These are phyloP conservation scores for Aspergillus sp. DNA, from an alignment of 2,329 filamentous ascomycete genomes.

Conservation along the genomic window DNA sequence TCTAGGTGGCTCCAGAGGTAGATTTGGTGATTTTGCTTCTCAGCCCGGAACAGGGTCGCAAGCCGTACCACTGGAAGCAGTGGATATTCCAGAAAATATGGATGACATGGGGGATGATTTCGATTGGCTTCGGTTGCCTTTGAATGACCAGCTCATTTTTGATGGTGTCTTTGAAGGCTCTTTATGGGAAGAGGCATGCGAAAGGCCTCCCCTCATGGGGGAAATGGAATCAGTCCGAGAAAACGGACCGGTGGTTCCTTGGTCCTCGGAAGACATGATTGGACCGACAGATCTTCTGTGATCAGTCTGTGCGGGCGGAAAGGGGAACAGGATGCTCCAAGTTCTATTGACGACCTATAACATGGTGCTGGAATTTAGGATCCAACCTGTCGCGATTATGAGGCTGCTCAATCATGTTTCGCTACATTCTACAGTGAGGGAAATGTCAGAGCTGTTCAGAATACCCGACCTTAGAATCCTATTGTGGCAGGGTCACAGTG, in stretches of 20 bases:
- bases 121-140: not conserved
- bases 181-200: not conserved
- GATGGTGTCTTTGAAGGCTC: not conserved
- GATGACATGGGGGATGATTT: not conserved
- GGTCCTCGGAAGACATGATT: not conserved
- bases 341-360: no score
- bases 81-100: not conserved
- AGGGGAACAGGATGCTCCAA: no score
- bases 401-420: no score
- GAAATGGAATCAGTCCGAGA: not conserved
- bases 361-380: no score
- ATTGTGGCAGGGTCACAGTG: no score
- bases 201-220: not conserved
- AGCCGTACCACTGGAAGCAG: not conserved
- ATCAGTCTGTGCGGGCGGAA: no score
- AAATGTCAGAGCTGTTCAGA: no score
- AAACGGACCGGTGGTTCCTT: not conserved
- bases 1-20: not conserved
- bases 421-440: no score
- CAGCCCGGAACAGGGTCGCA: not conserved
- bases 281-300: no score
- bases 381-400: no score
- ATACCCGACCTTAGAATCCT: no score
- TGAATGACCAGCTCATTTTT: not conserved
- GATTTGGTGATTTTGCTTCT: not conserved